Conservation (phyloP, 2,329 filamentous ascomycete genomes). For the Dactylellina haptotyla region DNA sequence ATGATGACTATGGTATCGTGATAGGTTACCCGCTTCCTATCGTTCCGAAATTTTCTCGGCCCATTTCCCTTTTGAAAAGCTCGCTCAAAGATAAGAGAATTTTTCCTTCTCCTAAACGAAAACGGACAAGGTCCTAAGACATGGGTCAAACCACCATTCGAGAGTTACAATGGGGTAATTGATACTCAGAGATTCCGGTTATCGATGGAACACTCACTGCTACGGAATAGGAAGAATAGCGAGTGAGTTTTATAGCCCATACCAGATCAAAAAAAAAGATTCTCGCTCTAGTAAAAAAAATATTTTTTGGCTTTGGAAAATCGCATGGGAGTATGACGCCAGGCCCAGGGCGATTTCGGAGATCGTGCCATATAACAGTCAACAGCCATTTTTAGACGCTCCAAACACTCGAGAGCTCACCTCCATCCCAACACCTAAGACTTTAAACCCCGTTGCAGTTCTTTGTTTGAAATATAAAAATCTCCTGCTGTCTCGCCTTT, state of each 20-base stretch:
- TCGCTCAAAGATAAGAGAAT: conserved; percentile 9
- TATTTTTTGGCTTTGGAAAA: not conserved
- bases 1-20: conserved; percentile 9
- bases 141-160: conserved; percentile 24
- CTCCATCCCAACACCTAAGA: not conserved
- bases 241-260: conserved; percentile 39
- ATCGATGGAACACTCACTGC: conserved; percentile 42
- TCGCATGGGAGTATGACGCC: not conserved
- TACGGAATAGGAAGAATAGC: conserved; percentile 29
- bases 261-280: conserved; percentile 16
- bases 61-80: conserved; percentile 15
- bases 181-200: conserved; percentile 40
- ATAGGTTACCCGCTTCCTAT: conserved; percentile 43
- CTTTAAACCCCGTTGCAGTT: too few relatives aligned
- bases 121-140: conserved; percentile 12
- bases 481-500: conserved; percentile 23
- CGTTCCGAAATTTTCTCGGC: conserved; percentile 50
- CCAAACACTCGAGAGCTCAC: conserved; percentile 39
- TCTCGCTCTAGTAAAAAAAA: conserved; percentile 7
- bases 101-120: conserved; percentile 23
- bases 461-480: conserved; percentile 38
- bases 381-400: conserved; percentile 2
- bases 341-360: conserved; percentile 45
- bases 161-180: conserved; percentile 54
- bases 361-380: conserved; percentile 31